Evolutionary conservation across 805 yeast genomes (phyloP).

Genomic region (Barnettozyma californica): DNA sequence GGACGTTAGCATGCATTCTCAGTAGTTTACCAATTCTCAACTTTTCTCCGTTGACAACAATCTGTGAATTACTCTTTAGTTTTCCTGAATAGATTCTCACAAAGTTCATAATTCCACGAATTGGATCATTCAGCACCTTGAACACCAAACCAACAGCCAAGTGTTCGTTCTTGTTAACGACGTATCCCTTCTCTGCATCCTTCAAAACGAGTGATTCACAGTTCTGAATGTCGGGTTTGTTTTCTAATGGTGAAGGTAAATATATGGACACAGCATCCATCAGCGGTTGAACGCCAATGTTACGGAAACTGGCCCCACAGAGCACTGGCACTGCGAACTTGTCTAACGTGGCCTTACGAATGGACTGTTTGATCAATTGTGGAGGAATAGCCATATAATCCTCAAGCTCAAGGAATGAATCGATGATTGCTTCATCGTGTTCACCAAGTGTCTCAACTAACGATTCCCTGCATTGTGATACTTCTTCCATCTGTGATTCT

Average conservation of each 20-base stretch:
- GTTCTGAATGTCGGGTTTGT: conserved; percentile 45
- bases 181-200: conserved; percentile 41
- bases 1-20: conserved; percentile 84
- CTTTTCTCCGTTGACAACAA: conserved; percentile 64
- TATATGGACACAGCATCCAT: conserved; percentile 76
- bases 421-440: conserved; percentile 70
- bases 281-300: conserved; percentile 93
- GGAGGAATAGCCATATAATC: conserved; percentile 65
- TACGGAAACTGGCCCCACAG: conserved; percentile 89
- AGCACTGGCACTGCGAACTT: conserved; percentile 68
- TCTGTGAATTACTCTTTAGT: conserved; percentile 53
- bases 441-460: conserved; percentile 82
- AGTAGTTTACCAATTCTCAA: conserved; percentile 64
- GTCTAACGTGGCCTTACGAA: conserved; percentile 57
- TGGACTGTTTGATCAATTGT: conserved; percentile 47
- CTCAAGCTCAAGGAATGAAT: conserved; percentile 70
- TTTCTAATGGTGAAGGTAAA: conserved; percentile 78
- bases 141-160: conserved; percentile 80
- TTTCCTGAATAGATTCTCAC: conserved; percentile 86
- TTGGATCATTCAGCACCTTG: conserved; percentile 83
- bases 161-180: conserved; percentile 51
- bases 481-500: conserved; percentile 40
- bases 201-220: conserved; percentile 29
- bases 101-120: conserved; percentile 77
- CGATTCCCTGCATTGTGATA: conserved; percentile 59